Conservation (phyloP, 2,329 filamentous ascomycete genomes). For the Meredithiella fracta region DNA sequence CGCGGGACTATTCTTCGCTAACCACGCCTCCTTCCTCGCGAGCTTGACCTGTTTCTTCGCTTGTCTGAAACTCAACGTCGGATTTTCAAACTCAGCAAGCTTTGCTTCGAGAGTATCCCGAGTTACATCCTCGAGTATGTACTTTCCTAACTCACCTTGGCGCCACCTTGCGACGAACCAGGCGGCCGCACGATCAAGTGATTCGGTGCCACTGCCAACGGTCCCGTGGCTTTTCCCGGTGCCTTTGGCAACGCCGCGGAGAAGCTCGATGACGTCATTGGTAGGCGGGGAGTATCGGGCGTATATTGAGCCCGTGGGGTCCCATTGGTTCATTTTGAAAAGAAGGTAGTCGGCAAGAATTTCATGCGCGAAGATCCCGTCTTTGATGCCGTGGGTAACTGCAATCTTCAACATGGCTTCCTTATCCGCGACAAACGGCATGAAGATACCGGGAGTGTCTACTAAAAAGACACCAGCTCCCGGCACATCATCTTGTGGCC, state of each 20-base stretch:
- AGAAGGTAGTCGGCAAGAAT: constrained; percentile 82
- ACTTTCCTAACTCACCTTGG: constrained; percentile 55
- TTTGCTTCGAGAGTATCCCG: constrained; percentile 38
- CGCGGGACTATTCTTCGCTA: not conserved
- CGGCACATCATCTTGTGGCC: constrained; percentile 20
- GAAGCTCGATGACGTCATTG: constrained; percentile 62
- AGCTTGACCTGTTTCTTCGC: constrained; percentile 51
- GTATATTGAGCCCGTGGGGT: constrained; percentile 40
- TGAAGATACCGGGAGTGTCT: constrained; percentile 89
- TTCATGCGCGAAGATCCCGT: constrained; percentile 61
- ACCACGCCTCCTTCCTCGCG: constrained; percentile 27
- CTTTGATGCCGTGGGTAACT: constrained; percentile 78
- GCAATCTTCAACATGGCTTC: constrained; percentile 93
- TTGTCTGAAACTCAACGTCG: constrained; percentile 46
- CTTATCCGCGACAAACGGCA: constrained; percentile 72
- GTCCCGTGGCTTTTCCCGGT: constrained; percentile 49
- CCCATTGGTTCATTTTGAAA: constrained; percentile 58
- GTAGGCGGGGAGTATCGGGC: constrained; percentile 50
- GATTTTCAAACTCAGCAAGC: constrained; percentile 30
- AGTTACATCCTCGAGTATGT: constrained; percentile 62
- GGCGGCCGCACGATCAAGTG: constrained; percentile 56
- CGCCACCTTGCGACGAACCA: constrained; percentile 76
- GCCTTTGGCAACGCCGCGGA: constrained; percentile 52
- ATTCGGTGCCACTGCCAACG: constrained; percentile 43
- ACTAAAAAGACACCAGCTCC: constrained; percentile 61